Evolutionary conservation across 163 green algal genomes (phyloP), one percentile per base, ranked within the genome.

Genomic region (Scenedesmus sp.): DNA sequence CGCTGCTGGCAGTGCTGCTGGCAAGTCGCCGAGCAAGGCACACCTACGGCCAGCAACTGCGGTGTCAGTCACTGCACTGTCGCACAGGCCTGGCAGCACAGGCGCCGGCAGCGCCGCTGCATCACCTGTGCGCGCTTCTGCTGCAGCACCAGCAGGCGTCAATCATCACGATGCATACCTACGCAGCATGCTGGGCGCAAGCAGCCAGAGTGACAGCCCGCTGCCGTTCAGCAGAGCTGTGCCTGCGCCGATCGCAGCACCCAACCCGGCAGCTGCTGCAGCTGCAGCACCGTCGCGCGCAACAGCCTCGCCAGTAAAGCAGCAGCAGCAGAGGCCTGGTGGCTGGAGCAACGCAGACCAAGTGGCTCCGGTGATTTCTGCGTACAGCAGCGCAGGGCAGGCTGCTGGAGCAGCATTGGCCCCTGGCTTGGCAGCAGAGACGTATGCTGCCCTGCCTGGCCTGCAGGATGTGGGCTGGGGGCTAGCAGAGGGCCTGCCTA

Each of bases 281-380:
- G 81, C 81, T n/a, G 81, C 81, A 46, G 34, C 56, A 13, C 81
- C 52, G 70, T 79, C 70, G 52, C 20, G 70, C 13, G 46, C 5
- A 23, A 20, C 23, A 52, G 70, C 23, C 1, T 16, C 70, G 46
- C 20, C 3, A 23, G 26, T 18, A 76, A 76, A 74, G 84, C 34
- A 34, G 60, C 16, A 64, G 84, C 60, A 70, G 23, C 20, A 15
- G 60, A 62, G 55, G 26, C 46, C 62, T 46, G 62, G 84, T 16
- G 26, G 86, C 67, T 83, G 66, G 66, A 84, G 85, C 46, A 90
- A 82, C 4, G 85, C 66, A 56, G 85, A 73, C 4, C 64, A 90
- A 13, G 85, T 66, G 13, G 85, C 85, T 16, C 46, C 64, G 12
- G 64, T 55, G 6, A 66, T 90, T 0, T 18, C 66, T 12, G 85